A percentile compares a stretch with the other conserved stretches of the same genome.
These are phyloP conservation scores for Saccharomyces hybrid DNA, from an alignment of 1,139 yeast genomes.

Conservation along the genomic window DNA sequence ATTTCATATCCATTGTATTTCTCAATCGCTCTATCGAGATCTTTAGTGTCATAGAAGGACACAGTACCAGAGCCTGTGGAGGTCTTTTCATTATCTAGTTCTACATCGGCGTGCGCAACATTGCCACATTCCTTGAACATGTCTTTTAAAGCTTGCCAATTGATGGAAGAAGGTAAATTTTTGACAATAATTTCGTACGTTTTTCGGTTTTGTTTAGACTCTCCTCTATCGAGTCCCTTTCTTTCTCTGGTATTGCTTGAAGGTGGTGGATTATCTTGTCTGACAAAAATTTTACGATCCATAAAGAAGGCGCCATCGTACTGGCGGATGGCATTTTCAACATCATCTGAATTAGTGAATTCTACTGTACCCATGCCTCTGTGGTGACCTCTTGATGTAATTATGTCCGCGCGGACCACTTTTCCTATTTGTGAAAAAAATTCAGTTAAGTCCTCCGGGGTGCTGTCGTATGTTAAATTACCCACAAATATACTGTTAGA, in stretches of 20 bases:
- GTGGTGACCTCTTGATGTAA: slow-evolving; percentile 75
- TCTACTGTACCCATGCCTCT: slow-evolving; percentile 95
- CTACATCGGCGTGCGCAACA: slow-evolving; percentile 71
- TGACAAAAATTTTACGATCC: slow-evolving; percentile 82
- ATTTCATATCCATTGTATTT: slow-evolving; percentile 53
- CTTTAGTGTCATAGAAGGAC: slow-evolving; percentile 48
- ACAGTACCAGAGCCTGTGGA: slow-evolving; percentile 82
- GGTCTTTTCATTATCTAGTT: slow-evolving; percentile 56
- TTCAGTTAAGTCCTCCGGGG: slow-evolving; percentile 52
- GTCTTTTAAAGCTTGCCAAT: slow-evolving; percentile 79
- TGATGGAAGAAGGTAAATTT: slow-evolving; percentile 67
- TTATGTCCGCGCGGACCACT: slow-evolving; percentile 80
- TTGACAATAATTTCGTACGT: slow-evolving; percentile 71
- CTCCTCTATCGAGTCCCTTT: slow-evolving; percentile 2
- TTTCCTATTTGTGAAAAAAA: slow-evolving; percentile 58
- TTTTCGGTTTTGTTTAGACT: background rate
- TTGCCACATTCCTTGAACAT: slow-evolving; percentile 67
- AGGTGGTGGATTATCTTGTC: slow-evolving; percentile 85
- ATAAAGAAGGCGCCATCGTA: slow-evolving; percentile 59
- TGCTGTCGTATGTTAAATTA: slow-evolving; percentile 59
- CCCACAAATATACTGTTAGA: slow-evolving; percentile 67
- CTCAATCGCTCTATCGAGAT: slow-evolving; percentile 52
- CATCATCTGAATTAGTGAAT: slow-evolving; percentile 60
- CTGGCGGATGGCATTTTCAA: slow-evolving; percentile 63
- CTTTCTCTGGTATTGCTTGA: background rate